Evolutionary conservation across 768 basidiomycete species (phyloP).

Genomic region (Leccinum truebloodii): DNA sequence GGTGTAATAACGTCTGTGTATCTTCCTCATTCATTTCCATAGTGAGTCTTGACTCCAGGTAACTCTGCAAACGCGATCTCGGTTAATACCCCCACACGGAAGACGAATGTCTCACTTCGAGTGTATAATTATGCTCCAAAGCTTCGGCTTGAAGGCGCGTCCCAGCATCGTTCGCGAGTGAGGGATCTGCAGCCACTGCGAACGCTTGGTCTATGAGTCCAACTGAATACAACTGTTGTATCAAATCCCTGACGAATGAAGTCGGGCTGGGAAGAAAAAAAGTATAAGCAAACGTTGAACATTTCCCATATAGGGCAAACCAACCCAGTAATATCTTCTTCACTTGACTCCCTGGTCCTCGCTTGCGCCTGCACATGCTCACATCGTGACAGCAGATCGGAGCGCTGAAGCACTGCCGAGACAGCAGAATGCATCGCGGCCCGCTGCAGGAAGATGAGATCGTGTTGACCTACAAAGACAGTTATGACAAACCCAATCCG

Average conservation of each 20-base stretch:
- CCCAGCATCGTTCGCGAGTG: conserved; percentile 47
- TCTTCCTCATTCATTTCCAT: conserved; percentile 48
- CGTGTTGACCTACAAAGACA: not conserved
- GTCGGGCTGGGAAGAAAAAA: conserved; percentile 17
- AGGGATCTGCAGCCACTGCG: conserved; percentile 52
- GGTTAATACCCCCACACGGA: conserved; percentile 1
- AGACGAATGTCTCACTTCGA: conserved; percentile 46
- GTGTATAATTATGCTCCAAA: conserved; percentile 56
- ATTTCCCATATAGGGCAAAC: not conserved
- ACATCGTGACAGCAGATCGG: conserved; percentile 57
- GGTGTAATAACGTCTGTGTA: conserved; percentile 33
- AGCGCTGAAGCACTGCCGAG: conserved; percentile 46
- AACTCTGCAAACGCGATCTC: conserved; percentile 28
- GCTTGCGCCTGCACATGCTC: conserved; percentile 46
- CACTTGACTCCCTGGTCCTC: conserved; percentile 17
- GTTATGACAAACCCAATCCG: conserved; percentile 56
- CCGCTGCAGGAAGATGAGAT: conserved; percentile 30
- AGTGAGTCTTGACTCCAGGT: conserved; percentile 58
- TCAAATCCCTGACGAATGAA: conserved; percentile 30
- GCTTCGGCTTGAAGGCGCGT: conserved; percentile 58
- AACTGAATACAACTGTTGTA: conserved; percentile 54
- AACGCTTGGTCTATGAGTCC: conserved; percentile 58
- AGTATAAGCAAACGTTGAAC: conserved; percentile 9
- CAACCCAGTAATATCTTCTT: conserved; percentile 28
- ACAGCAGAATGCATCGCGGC: conserved; percentile 52